Base-by-base conservation (phyloP, 1,284 basidiomycete genomes). In the Leccinum subrobustum region DNA sequence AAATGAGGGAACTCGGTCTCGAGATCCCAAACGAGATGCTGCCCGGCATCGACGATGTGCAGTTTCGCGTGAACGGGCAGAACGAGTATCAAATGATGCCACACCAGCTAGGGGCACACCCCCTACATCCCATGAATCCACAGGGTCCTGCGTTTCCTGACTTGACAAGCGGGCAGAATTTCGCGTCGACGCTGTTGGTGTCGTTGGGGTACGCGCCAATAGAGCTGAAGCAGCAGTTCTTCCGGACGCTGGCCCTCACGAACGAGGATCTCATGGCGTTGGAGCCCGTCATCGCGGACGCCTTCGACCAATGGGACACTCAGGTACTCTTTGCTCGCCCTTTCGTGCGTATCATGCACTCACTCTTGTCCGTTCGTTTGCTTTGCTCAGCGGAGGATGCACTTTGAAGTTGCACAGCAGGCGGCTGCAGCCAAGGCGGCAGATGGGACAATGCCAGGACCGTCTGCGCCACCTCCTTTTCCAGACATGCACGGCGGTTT, bases 281-380 rank as follows among this genome's bases (percentile, higher is more conserved):
- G 54, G 88, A 92, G 68, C 87, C 88, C 25, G 79, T 91, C 63
- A 88, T 92, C 60, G 89, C 90, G 3, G 86, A 88, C 56, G 89
- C 89, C 23, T 92, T 88, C 82, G 90, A 92, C 63, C 86, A 87
- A 54, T 92, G 90, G 90, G 87, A 92, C 69, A 83, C 85, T 63
- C 85, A 88, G 75, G 89, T 91, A 66, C 60, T 82, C 59, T 44
- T 39, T 31, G 18, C 42, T 60, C 4, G 14, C 5, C 27, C 5
- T 16, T 16, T 51, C n/a, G 8, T 44, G 37, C 2, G 23, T 54
- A 16, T 31, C 51, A 12, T 50, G 12, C n/a, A n/a, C 56, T 66
- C 52, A 61, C 48, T 50, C 23, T 23, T n/a, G 23, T 12, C 18
- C 42, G 11, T 57, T 39, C 31, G 50, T 53, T 58, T 55, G 31